A percentile compares a stretch with the other conserved stretches of the same genome.
Evolutionary conservation across 768 basidiomycete genomes (phyloP).

Genomic region (Suillus spraguei): DNA sequence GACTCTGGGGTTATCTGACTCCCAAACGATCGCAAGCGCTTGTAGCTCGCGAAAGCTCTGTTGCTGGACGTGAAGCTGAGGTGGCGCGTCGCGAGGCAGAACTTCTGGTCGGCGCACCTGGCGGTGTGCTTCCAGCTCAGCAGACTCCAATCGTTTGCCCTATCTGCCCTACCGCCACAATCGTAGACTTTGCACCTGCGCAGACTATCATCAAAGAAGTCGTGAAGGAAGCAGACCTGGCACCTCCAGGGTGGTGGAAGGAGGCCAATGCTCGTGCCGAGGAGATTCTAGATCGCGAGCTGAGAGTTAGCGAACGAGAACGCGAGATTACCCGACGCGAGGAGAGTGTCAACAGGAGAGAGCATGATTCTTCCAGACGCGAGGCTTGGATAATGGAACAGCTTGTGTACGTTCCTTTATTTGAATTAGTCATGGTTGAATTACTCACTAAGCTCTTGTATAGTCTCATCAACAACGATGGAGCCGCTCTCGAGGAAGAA

Average conservation of each 20-base stretch:
- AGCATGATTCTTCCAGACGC: constrained; percentile 85
- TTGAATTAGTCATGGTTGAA: neutral
- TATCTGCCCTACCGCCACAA: constrained; percentile 53
- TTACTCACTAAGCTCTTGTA: constrained; percentile 14
- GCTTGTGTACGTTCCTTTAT: constrained; percentile 62
- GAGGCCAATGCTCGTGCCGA: constrained; percentile 72
- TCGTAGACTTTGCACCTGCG: constrained; percentile 58
- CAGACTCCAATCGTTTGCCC: constrained; percentile 60
- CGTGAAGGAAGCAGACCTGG: constrained; percentile 77
- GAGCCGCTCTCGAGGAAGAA: constrained; percentile 74
- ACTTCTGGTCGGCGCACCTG: constrained; percentile 79
- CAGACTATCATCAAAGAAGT: constrained; percentile 90
- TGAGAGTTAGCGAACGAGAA: constrained; percentile 83
- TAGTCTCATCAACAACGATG: constrained; percentile 72
- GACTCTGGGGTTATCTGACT: constrained; percentile 73
- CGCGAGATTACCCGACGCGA: constrained; percentile 86
- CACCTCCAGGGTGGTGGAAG: constrained; percentile 79
- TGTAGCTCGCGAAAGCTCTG: constrained; percentile 75
- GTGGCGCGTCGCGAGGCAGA: constrained; percentile 90
- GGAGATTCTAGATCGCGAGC: constrained; percentile 82
- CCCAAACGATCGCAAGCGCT: constrained; percentile 84
- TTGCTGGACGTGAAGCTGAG: constrained; percentile 84
- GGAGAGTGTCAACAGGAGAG: constrained; percentile 81
- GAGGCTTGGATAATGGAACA: constrained; percentile 95
- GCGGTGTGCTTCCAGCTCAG: constrained; percentile 63